These are phyloP conservation scores for Mucor saturninus DNA, from an alignment of 371 early-diverging fungal species.

Conservation along the genomic window DNA sequence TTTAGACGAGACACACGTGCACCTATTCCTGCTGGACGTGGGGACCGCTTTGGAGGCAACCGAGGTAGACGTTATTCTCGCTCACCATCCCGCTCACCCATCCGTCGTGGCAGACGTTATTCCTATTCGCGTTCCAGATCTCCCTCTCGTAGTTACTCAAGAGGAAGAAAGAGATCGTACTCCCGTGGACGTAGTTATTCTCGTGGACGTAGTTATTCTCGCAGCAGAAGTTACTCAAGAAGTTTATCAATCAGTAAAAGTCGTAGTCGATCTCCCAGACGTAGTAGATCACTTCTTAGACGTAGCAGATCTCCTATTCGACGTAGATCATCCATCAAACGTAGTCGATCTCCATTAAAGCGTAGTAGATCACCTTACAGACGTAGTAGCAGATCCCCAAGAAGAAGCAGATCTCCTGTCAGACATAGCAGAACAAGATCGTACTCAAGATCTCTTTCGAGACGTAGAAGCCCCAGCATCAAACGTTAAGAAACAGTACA, in stretches of 20 bases:
- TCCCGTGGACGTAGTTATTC: slow-evolving; percentile 41
- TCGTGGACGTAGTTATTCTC: slow-evolving; percentile 37
- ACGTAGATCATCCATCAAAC: slow-evolving; percentile 17
- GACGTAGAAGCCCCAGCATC: slow-evolving; percentile 2
- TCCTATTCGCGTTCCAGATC: slow-evolving; percentile 47
- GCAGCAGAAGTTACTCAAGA: slow-evolving; percentile 44
- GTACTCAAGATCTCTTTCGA: background rate
- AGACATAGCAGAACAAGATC: slow-evolving; percentile 16
- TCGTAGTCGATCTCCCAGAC: slow-evolving; percentile 21
- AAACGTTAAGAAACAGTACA: slow-evolving; percentile 3
- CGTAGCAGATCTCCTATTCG: slow-evolving; percentile 21
- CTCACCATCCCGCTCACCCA: slow-evolving; percentile 30
- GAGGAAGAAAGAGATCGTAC: slow-evolving; percentile 33
- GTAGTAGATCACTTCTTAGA: slow-evolving; percentile 25
- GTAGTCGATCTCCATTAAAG: slow-evolving; percentile 16
- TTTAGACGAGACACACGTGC: slow-evolving; percentile 27
- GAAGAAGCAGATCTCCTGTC: slow-evolving; percentile 18
- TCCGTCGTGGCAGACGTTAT: slow-evolving; percentile 34
- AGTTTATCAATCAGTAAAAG: slow-evolving; percentile 35
- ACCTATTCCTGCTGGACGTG: slow-evolving; percentile 16
- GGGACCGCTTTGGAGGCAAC: slow-evolving; percentile 19
- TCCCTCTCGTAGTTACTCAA: slow-evolving; percentile 40
- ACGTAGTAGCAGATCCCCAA: slow-evolving; percentile 20
- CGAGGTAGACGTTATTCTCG: slow-evolving; percentile 36
- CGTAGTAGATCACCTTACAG: slow-evolving; percentile 29